Evolutionary conservation across 371 early-diverging fungal species (phyloP).

Genomic region (Actinomortierella ambigua): DNA sequence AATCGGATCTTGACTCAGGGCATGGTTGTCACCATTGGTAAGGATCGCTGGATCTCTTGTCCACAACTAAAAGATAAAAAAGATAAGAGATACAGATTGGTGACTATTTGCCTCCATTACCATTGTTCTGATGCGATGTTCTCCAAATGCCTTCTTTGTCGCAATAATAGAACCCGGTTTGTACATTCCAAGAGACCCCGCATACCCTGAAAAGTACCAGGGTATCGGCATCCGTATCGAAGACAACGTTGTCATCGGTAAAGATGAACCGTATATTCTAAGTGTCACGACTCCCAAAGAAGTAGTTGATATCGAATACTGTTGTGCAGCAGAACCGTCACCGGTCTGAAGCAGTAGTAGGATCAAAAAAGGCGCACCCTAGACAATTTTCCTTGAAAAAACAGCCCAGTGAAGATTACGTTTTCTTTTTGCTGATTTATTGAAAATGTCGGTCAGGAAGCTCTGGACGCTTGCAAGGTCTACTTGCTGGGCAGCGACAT

Average conservation of each 20-base stretch:
- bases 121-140: neutral
- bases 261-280: conserved; percentile 69
- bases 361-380: too few relatives aligned
- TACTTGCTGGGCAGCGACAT: too few relatives aligned
- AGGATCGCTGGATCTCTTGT: neutral
- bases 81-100: neutral
- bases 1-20: conserved; percentile 71
- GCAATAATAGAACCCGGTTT: conserved; percentile 86
- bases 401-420: too few relatives aligned
- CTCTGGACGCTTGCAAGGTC: too few relatives aligned
- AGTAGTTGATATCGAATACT: conserved; percentile 86
- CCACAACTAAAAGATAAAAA: neutral
- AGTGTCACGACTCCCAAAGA: conserved; percentile 86
- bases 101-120: neutral
- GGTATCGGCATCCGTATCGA: conserved; percentile 97
- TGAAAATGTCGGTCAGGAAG: too few relatives aligned
- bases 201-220: conserved; percentile 82
- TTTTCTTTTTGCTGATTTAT: too few relatives aligned
- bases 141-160: neutral
- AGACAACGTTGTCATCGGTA: conserved; percentile 87
- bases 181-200: conserved; percentile 82
- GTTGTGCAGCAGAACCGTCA: conserved; percentile 38
- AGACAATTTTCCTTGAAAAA: too few relatives aligned
- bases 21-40: conserved; percentile 92
- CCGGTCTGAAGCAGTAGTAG: too few relatives aligned